Conservation (phyloP, 1,284 basidiomycete species). For the Ceratobasidium sp. region DNA sequence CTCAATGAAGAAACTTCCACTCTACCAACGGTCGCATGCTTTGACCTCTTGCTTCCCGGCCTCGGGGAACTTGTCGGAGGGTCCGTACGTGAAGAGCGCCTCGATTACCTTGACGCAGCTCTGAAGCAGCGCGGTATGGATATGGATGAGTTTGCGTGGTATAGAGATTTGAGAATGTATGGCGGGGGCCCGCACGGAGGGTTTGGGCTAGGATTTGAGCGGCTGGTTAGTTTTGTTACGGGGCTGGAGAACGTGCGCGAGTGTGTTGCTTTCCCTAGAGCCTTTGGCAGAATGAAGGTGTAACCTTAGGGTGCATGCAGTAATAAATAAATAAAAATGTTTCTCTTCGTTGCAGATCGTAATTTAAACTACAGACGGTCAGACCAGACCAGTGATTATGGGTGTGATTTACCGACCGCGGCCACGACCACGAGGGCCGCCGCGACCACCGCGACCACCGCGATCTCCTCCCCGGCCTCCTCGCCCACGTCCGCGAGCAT, state of each 20-base stretch:
- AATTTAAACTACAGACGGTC: background rate
- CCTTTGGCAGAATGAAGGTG: constrained; percentile 77
- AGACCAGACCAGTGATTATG: background rate
- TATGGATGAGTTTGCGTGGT: constrained; percentile 76
- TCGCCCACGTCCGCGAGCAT: constrained; percentile 64
- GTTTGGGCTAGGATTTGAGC: constrained; percentile 91
- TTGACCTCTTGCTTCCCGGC: constrained; percentile 88
- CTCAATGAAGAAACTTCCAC: constrained; percentile 54
- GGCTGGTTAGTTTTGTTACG: constrained; percentile 81
- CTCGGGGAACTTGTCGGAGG: constrained; percentile 93
- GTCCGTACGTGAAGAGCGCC: constrained; percentile 84
- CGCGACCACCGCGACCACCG: constrained; percentile 52
- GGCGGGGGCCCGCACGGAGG: constrained; percentile 90
- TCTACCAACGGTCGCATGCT: constrained; percentile 81
- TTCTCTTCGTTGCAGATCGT: constrained; percentile 5
- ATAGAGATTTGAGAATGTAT: constrained; percentile 73
- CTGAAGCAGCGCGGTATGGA: constrained; percentile 61
- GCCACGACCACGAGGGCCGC: constrained; percentile 52
- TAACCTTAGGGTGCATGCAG: constrained; percentile 47
- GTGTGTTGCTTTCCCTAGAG: constrained; percentile 86
- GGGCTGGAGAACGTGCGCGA: constrained; percentile 86
- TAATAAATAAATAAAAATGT: constrained; percentile 1
- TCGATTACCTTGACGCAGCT: constrained; percentile 60
- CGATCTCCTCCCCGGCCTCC: constrained; percentile 64
- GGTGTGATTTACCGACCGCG: constrained; percentile 53